Evolutionary conservation across 108 stramenopile species (phyloP), one percentile per base, ranked within the genome.

Genomic region (Epipyxis sp.): DNA sequence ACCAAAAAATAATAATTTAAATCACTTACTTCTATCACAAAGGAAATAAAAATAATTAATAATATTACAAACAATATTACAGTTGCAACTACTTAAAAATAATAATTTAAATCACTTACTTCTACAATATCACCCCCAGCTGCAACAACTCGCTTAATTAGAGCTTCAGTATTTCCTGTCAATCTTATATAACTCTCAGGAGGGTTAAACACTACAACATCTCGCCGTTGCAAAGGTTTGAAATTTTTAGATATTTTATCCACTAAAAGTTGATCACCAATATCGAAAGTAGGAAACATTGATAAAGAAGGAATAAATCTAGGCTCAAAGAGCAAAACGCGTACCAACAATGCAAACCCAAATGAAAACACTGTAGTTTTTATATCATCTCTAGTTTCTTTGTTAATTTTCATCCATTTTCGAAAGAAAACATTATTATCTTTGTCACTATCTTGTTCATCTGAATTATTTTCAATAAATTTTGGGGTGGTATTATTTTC

Each of bases 281-380:
- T 91, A 59, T 95, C 91, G 86, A 94, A 94, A 20, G 95, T 97
- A 0, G 96, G 96, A 84, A 90, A 95, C 96, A 97, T 97, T 74
- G 90, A 91, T 41, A 95, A 85, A 59, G 90, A 90, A 25, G 94
- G 94, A 59, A 95, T 95, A 84, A 90, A 95, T 34, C 96, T 85
- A 40, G 95, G 95, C 82, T 97, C 96, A 25, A 97, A 80, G 54
- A 95, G 89, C 37, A 92, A 91, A 43, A 0, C 92, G 76, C 20
- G 92, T 91, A 42, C 92, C 71, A 1, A 59, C 79, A n/a, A 92
- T 82, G 81, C 90, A 89, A 35, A 89, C 30, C 20, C 34, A 6
- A 65, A 65, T 10, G 61, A 65, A 10, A 35, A 35, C 3, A 25
- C 20, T 32, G 61, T 65, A 37, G 34, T 32, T 65, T 65, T 29